Conservation (phyloP, 371 early-diverging fungal genomes). For the Mucor irregularis region DNA sequence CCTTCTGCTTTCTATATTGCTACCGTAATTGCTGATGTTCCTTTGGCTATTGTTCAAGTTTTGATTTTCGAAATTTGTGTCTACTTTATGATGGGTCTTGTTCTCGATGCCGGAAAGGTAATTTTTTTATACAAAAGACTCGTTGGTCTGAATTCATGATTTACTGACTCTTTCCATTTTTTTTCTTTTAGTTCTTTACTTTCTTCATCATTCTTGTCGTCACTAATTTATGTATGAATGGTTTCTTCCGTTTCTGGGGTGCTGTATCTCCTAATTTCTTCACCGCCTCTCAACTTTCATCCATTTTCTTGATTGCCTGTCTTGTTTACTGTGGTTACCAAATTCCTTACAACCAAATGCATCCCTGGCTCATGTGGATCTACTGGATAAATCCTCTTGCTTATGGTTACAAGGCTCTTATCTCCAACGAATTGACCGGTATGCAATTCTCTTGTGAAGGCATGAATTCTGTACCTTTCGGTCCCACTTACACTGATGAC, state of each 20-base stretch:
- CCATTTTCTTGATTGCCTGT: constrained; percentile 55
- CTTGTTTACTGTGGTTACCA: constrained; percentile 70
- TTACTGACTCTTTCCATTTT: neutral
- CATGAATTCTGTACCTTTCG: constrained; percentile 42
- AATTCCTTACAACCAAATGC: constrained; percentile 62
- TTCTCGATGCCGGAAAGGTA: constrained; percentile 55
- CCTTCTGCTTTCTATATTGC: constrained; percentile 66
- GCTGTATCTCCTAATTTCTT: constrained; percentile 58
- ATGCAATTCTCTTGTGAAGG: constrained; percentile 41
- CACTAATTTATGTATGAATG: constrained; percentile 57
- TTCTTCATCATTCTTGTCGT: constrained; percentile 52
- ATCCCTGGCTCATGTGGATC: constrained; percentile 74
- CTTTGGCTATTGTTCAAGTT: constrained; percentile 46
- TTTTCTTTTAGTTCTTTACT: constrained; percentile 46
- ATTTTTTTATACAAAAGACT: neutral
- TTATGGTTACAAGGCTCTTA: constrained; percentile 65
- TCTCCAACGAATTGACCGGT: constrained; percentile 66
- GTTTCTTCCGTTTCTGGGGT: constrained; percentile 65
- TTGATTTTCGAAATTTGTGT: constrained; percentile 38
- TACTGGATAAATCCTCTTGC: constrained; percentile 73
- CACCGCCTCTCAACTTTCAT: constrained; percentile 56
- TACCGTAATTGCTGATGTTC: constrained; percentile 53
- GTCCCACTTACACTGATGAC: constrained; percentile 40
- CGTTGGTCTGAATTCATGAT: neutral
- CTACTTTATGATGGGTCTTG: constrained; percentile 65